A percentile compares a stretch with the other conserved stretches of the same genome.
Conservation (phyloP, 1,284 basidiomycete genomes). For the Meripilus lineatus region DNA sequence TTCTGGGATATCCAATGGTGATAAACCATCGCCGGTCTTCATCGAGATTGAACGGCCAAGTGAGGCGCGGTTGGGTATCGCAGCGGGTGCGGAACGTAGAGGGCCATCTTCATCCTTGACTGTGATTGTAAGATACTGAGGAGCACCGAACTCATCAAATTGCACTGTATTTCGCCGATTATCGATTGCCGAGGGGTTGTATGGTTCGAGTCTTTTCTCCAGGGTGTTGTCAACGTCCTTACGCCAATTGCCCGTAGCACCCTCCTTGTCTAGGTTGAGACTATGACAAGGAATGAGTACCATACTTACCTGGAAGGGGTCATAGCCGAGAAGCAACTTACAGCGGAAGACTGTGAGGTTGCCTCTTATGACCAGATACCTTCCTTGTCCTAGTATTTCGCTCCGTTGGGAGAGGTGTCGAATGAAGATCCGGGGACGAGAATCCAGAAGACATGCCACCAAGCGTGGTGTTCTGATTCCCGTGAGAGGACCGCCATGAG, state of each 20-base stretch:
- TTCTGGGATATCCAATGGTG: slow-evolving; percentile 39
- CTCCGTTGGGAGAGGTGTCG: slow-evolving; percentile 43
- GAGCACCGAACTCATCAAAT: slow-evolving; percentile 31
- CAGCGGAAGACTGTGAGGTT: slow-evolving; percentile 63
- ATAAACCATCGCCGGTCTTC: slow-evolving; percentile 6
- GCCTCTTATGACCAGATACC: slow-evolving; percentile 47
- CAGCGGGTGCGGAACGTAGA: slow-evolving; percentile 16
- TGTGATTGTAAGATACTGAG: slow-evolving; percentile 33
- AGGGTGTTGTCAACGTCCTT: slow-evolving; percentile 45
- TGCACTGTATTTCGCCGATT: slow-evolving; percentile 48
- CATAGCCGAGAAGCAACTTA: slow-evolving; percentile 20
- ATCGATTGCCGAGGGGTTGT: no score
- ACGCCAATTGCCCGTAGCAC: slow-evolving; percentile 44
- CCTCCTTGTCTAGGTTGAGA: slow-evolving; percentile 59
- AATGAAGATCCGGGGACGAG: slow-evolving; percentile 51
- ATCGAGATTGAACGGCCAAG: slow-evolving; percentile 40
- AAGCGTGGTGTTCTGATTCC: no score
- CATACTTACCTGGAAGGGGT: slow-evolving; percentile 6
- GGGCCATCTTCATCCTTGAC: slow-evolving; percentile 36
- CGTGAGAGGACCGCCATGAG: slow-evolving; percentile 29
- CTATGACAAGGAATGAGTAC: no score
- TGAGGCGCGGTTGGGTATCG: slow-evolving; percentile 7
- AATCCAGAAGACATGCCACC: slow-evolving; percentile 45
- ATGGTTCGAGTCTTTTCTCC: slow-evolving; percentile 36
- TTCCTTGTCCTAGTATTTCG: slow-evolving; percentile 33